Base-by-base conservation (phyloP, 192 early-diverging fungal species). In the Pecoramyces ruminantium region DNA sequence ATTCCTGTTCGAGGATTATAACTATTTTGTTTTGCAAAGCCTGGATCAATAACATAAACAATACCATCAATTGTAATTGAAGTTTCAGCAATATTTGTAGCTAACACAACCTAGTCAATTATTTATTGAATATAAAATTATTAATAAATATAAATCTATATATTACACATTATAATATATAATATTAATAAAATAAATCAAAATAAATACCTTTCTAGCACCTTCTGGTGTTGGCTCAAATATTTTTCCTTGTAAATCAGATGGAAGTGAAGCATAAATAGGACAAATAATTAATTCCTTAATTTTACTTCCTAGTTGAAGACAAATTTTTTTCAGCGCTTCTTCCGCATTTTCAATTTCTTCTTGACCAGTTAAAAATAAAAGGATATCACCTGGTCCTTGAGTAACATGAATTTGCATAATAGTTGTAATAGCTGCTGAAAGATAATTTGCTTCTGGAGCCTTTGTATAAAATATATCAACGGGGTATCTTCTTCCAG, bases 41-140 rank as follows among this genome's bases (percentile, higher is more conserved):
- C 98, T 13, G 98, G 96, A 84, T 99, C 98, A 78, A 99, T 96
- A 28, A 99, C 98, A 88, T 93, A 99, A 21, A 94, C 89, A 39
- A 99, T 93, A 42, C 98, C 97, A 83, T 99, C 96, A 82, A 88
- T 82, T 0, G 98, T 99, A 82, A 99, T 96, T 2, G 93, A 95
- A 0, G 98, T 99, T 84, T 99, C 98, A 11, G 98, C 98, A 90
- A 99, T 97, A 85, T 99, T 99, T 78, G 98, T 99, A 1, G 98
- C 96, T 51, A 99, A 83, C 28, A 99, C 95, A 27, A 96, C 88
- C 93, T 83, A 14, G n/a, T n/a, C n/a, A n/a, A n/a, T n/a, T n/a
- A n/a, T n/a, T n/a, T n/a, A n/a, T n/a, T n/a, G n/a, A n/a, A n/a
- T n/a, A n/a, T n/a, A n/a, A n/a, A n/a, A n/a, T n/a, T n/a, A n/a